Evolutionary conservation across 2,329 filamentous ascomycete genomes (phyloP).

Genomic region (Botrytis deweyae): DNA sequence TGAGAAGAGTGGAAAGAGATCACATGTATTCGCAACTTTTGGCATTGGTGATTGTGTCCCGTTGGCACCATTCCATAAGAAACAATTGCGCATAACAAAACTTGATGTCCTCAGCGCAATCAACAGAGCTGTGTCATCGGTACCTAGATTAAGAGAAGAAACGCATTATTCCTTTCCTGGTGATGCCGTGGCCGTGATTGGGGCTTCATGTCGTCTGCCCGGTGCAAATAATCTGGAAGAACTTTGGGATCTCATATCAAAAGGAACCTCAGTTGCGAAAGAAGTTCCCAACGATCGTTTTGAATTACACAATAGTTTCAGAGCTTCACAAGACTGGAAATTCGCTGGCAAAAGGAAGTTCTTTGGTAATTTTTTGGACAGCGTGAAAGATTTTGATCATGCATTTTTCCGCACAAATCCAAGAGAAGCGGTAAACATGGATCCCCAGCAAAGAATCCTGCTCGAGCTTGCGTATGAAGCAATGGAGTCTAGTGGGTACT

Average conservation of each 20-base stretch:
- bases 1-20: background rate
- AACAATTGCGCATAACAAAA: background rate
- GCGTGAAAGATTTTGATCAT: constrained; percentile 23
- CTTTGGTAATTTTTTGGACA: constrained; percentile 24
- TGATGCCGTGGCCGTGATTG: constrained; percentile 49
- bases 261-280: constrained; percentile 48
- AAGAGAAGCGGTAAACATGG: constrained; percentile 27
- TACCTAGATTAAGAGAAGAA: background rate
- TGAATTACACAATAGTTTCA: constrained; percentile 20
- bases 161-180: constrained; percentile 1
- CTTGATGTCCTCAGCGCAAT: background rate
- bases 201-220: constrained; percentile 53
- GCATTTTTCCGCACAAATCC: constrained; percentile 23
- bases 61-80: background rate
- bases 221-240: constrained; percentile 54
- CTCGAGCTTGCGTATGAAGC: constrained; percentile 23
- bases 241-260: constrained; percentile 73
- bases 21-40: constrained; percentile 5
- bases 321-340: constrained; percentile 18
- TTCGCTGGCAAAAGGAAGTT: constrained; percentile 1
- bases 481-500: constrained; percentile 21
- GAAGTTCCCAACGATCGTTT: constrained; percentile 28
- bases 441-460: constrained; percentile 5
- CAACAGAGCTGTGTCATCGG: background rate
- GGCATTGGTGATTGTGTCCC: constrained; percentile 13